Evolutionary conservation across 805 yeast species (phyloP), one percentile per base, ranked within the genome.

Genomic region (Yarrowia divulgata): DNA sequence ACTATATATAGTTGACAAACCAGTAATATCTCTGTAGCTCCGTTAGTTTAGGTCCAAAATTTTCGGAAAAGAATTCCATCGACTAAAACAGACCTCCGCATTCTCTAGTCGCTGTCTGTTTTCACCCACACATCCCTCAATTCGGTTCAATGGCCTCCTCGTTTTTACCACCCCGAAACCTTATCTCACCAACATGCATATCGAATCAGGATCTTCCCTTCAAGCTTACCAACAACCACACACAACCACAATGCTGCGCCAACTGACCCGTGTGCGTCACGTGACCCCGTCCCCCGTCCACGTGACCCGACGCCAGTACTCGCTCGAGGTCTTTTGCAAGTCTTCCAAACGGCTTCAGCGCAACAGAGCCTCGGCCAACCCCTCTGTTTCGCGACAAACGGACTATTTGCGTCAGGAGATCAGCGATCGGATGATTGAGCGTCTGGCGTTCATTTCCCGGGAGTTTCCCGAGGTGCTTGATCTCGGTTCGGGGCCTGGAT

Each of bases 371-470:
- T 85, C 88, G 0, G 55, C 68, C 7, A 77, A 84, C 32, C 77
- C 79, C 19, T 85, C 84, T 3, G 79, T 80, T 10, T 83, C 88
- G 16, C 79, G 87, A 19, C 81, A 84, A 71, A 90, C 85, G 12
- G 96, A 91, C 72, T 91, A 90, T 74, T 78, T 91, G 34, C 81
- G 93, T 50, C 88, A 89, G 74, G 95, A 90, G 75, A 86, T 90
- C 8, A 93, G 95, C 0, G 75, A 81, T 32, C 84, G 90, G 67
- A 87, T 93, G 10, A 85, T 90, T 34, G 96, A 91, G 71, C 82
- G 97, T 72, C 77, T 91, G 67, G 87, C 92, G 1, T 89, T 90
- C 76, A 84, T 91, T 62, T 87, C 89, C 57, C 81, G 93, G 62
- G 84, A 84, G 29, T 88, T 90, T 73, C 80, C 83, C 19, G 80